Evolutionary conservation across 352 stramenopile species (phyloP).

Genomic region (Plasmopara viticola): DNA sequence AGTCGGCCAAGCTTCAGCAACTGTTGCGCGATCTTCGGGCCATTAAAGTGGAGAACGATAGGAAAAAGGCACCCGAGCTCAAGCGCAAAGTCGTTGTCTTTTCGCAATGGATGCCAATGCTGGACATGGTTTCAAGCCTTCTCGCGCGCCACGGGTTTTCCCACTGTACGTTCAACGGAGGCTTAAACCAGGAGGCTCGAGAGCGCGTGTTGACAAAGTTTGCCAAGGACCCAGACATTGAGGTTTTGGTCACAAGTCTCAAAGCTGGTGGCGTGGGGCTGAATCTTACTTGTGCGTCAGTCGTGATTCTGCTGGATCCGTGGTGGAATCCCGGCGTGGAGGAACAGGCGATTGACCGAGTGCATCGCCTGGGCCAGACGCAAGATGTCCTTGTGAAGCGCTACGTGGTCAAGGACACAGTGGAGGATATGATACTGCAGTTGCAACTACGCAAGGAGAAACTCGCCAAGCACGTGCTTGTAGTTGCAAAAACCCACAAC

Average conservation of each 20-base stretch:
- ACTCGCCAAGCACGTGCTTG: slow-evolving; percentile 81
- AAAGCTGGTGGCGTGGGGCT: slow-evolving; percentile 87
- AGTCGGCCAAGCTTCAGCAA: slow-evolving; percentile 67
- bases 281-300: slow-evolving; percentile 86
- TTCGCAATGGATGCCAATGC: slow-evolving; percentile 87
- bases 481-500: slow-evolving; percentile 34
- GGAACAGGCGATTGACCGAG: slow-evolving; percentile 91
- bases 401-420: slow-evolving; percentile 83
- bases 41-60: slow-evolving; percentile 49
- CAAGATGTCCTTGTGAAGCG: slow-evolving; percentile 84
- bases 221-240: slow-evolving; percentile 35
- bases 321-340: slow-evolving; percentile 94
- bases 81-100: slow-evolving; percentile 86
- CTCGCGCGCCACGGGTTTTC: slow-evolving; percentile 44
- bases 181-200: slow-evolving; percentile 57
- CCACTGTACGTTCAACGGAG: slow-evolving; percentile 69
- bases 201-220: slow-evolving; percentile 71
- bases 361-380: slow-evolving; percentile 84
- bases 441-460: slow-evolving; percentile 87
- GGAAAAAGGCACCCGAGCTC: slow-evolving; percentile 11
- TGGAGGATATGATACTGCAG: slow-evolving; percentile 89
- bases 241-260: slow-evolving; percentile 84
- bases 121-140: slow-evolving; percentile 69
- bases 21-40: slow-evolving; percentile 54
- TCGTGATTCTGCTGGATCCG: slow-evolving; percentile 87